These are phyloP conservation scores for Ballota nigra DNA, from an alignment of 257 asterid genomes.

Conservation along the genomic window DNA sequence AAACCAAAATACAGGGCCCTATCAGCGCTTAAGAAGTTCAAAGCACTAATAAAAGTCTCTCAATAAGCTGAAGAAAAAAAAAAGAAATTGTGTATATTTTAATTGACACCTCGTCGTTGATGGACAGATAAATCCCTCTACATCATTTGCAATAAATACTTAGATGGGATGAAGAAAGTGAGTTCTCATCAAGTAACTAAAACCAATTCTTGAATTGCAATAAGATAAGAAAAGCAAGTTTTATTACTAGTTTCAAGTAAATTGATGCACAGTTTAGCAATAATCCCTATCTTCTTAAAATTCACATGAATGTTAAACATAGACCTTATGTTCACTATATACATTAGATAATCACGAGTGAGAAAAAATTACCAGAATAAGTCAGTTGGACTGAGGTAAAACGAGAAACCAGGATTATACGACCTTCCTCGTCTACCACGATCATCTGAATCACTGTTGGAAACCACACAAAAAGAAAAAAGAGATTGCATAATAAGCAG, in stretches of 20 bases:
- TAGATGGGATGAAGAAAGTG: neutral
- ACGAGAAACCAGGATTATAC: constrained; percentile 53
- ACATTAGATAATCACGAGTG: constrained; percentile 7
- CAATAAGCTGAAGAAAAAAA: constrained; percentile 9
- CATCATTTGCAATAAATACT: neutral
- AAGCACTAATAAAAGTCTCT: neutral
- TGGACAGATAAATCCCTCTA: neutral
- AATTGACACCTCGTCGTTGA: neutral
- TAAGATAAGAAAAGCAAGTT: neutral
- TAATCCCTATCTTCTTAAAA: constrained; percentile 7
- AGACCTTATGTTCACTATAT: constrained; percentile 1
- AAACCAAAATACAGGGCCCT: neutral
- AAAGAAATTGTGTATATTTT: neutral
- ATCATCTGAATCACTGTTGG: constrained; percentile 68
- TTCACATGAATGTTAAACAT: neutral
- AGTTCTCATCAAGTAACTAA: constrained; percentile 1
- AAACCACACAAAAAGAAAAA: constrained; percentile 18
- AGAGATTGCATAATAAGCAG: neutral
- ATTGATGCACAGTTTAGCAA: neutral
- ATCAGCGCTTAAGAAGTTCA: neutral
- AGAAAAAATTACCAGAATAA: constrained; percentile 71
- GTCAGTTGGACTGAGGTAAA: constrained; percentile 68
- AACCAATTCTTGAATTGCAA: neutral
- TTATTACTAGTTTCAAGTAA: neutral
- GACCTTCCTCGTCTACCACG: constrained; percentile 92